A percentile compares a stretch with the other conserved stretches of the same genome.
Conservation (phyloP, 2,329 filamentous ascomycete genomes). For the Aspergillus tanneri region DNA sequence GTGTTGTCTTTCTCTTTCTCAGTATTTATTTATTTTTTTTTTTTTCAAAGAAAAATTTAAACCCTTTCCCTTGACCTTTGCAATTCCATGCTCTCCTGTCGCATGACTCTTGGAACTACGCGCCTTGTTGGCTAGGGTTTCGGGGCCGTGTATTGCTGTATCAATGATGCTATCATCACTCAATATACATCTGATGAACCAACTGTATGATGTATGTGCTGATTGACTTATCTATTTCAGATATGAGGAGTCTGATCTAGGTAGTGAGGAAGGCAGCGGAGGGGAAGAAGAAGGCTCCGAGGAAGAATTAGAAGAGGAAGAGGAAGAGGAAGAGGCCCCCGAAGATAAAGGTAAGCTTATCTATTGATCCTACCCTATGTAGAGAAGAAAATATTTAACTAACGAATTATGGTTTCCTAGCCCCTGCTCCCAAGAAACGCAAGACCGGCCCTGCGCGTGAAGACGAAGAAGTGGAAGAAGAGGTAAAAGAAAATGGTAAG, state of each 20-base stretch:
- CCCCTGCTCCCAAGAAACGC: slow-evolving; percentile 33
- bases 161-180: no score
- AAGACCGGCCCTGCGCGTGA: slow-evolving; percentile 29
- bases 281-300: slow-evolving; percentile 26
- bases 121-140: no score
- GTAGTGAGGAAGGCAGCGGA: slow-evolving; percentile 22
- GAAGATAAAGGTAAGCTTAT: slow-evolving; percentile 21
- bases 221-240: slow-evolving; percentile 20
- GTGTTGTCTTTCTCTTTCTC: neutral
- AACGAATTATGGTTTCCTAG: neutral
- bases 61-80: no score
- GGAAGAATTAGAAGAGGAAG: slow-evolving; percentile 26
- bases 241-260: slow-evolving; percentile 36
- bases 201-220: neutral
- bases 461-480: slow-evolving; percentile 14
- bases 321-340: slow-evolving; percentile 29
- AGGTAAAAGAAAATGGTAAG: slow-evolving; percentile 22
- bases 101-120: neutral
- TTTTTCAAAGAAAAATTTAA: no score
- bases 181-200: neutral
- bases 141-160: no score
- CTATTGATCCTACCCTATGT: neutral
- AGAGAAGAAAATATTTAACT: no score
- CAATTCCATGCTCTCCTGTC: no score
- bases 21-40: no score